Base-by-base conservation (phyloP, 345 rosid genomes). In the Lepidium sativum region DNA sequence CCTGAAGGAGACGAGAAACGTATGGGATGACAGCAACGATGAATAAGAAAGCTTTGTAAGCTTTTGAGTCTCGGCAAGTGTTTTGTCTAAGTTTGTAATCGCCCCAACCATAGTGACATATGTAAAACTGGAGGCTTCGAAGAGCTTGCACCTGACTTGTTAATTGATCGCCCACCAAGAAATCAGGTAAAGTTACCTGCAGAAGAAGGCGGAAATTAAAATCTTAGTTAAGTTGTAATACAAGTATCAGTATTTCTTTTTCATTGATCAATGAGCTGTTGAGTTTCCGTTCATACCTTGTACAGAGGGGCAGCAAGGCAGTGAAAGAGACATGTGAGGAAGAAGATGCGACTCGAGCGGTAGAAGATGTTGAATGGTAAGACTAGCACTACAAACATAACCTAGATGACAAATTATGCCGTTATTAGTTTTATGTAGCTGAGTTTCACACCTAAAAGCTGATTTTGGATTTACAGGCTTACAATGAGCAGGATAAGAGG, bases 121-220 rank as follows among this genome's bases (percentile, higher is more conserved):
- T 20, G 49, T 83, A 88, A 78, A 88, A 88, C 75, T 82, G 84
- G 47, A 87, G 29, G 61, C 87, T 87, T 69, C 95, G 75, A 2
- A 87, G 35, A 38, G 91, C 85, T 83, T 87, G 89, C 49, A 84
- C 92, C 77, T 83, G 89, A 80, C 91, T 85, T 32, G 91, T 85
- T 17, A 87, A 45, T 29, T 87, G 83, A 71, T 84, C 88, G 8
- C 77, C 95, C 77, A 87, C 57, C 77, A 81, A 79, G 73, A 83
- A 87, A 80, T 87, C 90, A 0, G 83, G 85, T 35, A 81, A 78
- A 8, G 80, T 83, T 13, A 87, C 90, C 92, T 84, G 78, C 73
- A 77, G 11, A 6, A 13, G n/a, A 52, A 43, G 40, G 21, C 17
- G 1, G 44, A 13, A 6, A 18, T 41, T 4, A 42, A 32, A 18